A percentile compares a stretch with the other conserved stretches of the same genome.
These are phyloP conservation scores for Mycena floridula DNA, from an alignment of 768 basidiomycete genomes.

Conservation along the genomic window DNA sequence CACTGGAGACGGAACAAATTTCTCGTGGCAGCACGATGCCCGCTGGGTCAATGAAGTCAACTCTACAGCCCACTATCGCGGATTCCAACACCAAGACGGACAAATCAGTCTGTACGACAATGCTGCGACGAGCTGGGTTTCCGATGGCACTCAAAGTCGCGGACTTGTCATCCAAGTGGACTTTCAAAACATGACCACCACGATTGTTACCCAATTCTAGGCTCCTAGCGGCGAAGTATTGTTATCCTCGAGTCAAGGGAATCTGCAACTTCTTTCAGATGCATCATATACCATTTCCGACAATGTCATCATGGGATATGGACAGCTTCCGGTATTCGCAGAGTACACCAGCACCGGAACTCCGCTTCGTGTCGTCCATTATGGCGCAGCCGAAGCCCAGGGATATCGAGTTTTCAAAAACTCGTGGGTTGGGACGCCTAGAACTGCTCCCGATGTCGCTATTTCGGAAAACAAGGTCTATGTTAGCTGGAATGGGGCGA, in stretches of 20 bases:
- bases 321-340: slow-evolving; percentile 1
- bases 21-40: slow-evolving; percentile 14
- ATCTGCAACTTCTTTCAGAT: background rate
- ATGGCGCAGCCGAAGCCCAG: background rate
- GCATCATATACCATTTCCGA: background rate
- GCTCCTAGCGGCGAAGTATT: background rate
- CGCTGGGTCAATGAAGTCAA: slow-evolving; percentile 10
- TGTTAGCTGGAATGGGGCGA: slow-evolving; percentile 15
- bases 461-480: slow-evolving; percentile 5
- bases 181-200: slow-evolving; percentile 2
- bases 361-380: slow-evolving; percentile 4
- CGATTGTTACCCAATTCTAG: background rate
- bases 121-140: background rate
- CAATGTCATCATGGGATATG: slow-evolving; percentile 1
- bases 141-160: slow-evolving; percentile 1
- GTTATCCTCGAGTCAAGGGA: slow-evolving; percentile 4
- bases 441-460: slow-evolving; percentile 5
- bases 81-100: background rate
- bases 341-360: slow-evolving; percentile 3
- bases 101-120: slow-evolving; percentile 5
- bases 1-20: slow-evolving; percentile 8
- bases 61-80: slow-evolving; percentile 5
- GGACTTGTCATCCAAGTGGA: slow-evolving; percentile 4
- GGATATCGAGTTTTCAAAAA: background rate
- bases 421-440: slow-evolving; percentile 9